A percentile compares a stretch with the other conserved stretches of the same genome.
Evolutionary conservation across 768 basidiomycete species (phyloP).

Genomic region (Serendipita sp.): DNA sequence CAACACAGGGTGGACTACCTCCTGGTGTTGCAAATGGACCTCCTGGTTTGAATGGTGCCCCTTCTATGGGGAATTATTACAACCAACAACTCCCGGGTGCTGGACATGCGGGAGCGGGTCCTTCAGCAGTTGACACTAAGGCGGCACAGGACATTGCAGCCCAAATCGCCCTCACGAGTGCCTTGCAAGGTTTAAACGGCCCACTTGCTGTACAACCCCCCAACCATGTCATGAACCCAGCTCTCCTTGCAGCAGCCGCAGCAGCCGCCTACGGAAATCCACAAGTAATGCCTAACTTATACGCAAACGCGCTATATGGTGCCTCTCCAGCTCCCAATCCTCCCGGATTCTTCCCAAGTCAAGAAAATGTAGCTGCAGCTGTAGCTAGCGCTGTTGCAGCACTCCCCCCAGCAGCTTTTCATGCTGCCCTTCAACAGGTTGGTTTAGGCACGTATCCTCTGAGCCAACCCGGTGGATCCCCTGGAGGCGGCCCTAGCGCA

Average conservation of each 20-base stretch:
- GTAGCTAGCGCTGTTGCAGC: not conserved
- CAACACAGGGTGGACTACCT: not conserved
- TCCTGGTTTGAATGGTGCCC: not conserved
- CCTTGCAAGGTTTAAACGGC: not conserved
- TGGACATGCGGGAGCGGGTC: not conserved
- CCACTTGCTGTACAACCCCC: not conserved
- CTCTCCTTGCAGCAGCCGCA: not conserved
- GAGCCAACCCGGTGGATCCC: not conserved
- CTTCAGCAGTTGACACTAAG: not conserved
- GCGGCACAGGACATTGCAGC: not conserved
- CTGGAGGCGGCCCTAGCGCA: constrained; percentile 52
- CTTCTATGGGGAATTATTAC: not conserved
- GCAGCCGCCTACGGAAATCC: constrained; percentile 1
- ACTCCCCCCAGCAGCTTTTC: not conserved
- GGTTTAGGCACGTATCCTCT: constrained; percentile 5
- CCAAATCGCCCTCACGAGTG: not conserved
- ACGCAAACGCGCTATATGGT: not conserved
- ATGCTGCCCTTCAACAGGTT: constrained; percentile 1
- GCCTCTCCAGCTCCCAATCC: not conserved
- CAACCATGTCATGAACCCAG: not conserved
- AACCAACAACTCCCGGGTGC: not conserved
- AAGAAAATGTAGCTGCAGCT: not conserved
- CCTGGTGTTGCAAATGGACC: not conserved
- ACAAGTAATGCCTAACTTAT: not conserved
- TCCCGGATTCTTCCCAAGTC: not conserved